A percentile compares a stretch with the other conserved stretches of the same genome.
phyloP scores from a whole-genome alignment of 352 stramenopile species.

The Pythium biforme region DNA sequence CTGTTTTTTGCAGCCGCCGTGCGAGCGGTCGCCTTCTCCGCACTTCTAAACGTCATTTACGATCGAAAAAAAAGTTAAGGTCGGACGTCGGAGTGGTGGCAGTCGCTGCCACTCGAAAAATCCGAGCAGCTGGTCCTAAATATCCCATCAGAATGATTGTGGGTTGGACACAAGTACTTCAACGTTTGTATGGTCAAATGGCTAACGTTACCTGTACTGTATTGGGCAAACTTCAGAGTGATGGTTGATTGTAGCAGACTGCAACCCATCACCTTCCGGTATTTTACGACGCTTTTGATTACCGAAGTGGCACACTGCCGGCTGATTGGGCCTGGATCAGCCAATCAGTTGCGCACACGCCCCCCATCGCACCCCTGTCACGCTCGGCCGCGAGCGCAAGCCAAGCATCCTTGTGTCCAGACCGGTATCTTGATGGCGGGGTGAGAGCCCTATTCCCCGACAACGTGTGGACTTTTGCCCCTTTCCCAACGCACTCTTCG shows the following conservation, averaged over 20 bases:
- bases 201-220: background rate
- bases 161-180: slow-evolving; percentile 28
- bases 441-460: slow-evolving; percentile 9
- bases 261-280: slow-evolving; percentile 21
- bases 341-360: slow-evolving; percentile 25
- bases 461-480: background rate
- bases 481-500: slow-evolving; percentile 16
- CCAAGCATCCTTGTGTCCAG: background rate
- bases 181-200: slow-evolving; percentile 24
- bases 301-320: background rate
- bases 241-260: slow-evolving; percentile 20
- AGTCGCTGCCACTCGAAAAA: slow-evolving; percentile 15
- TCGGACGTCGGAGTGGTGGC: background rate
- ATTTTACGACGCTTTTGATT: slow-evolving; percentile 10
- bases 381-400: background rate
- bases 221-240: slow-evolving; percentile 24
- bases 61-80: slow-evolving; percentile 2
- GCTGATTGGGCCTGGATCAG: slow-evolving; percentile 10
- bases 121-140: slow-evolving; percentile 13
- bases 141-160: slow-evolving; percentile 19
- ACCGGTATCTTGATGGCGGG: slow-evolving; percentile 7
- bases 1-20: background rate
- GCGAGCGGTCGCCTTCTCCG: background rate
- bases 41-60: slow-evolving; percentile 13
- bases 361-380: slow-evolving; percentile 22